Base-by-base conservation (phyloP, 2,329 filamentous ascomycete genomes). In the Colletotrichum tabaci region DNA sequence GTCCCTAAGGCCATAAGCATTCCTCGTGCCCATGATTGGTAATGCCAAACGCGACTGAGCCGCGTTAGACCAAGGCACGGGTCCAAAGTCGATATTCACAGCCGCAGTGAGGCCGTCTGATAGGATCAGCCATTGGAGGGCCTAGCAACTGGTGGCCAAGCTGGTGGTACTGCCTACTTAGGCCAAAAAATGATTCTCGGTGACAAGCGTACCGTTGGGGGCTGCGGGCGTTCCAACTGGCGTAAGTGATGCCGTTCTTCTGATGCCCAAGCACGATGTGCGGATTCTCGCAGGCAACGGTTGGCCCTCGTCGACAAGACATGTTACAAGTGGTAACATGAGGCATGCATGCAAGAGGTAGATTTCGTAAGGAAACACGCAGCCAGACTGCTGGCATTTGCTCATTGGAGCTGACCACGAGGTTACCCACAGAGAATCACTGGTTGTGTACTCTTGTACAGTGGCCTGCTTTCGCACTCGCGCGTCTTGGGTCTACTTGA, bases 31-130 rank as follows among this genome's bases (percentile, higher is more conserved):
- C 50, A 12, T 18, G n/a, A 57, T 53, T 71, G 64, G 57, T 47
- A 53, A 40, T 26, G 12, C 18, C n/a, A 13, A n/a, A 12, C 2
- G 30, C 30, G 16, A 6, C 44, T 47, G 57, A 69, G 65, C 47
- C 57, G 60, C 60, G 50, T 18, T 40, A 47, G 42, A 47, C 26
- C 46, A 40, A 38, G 26, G 15, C 35, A 26, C 23, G 21, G 44
- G 4, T 44, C 18, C 8, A 40, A 72, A 64, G 53, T 64, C 35
- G 55, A 72, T 52, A 55, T 64, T 63, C 66, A 72, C 53, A 64
- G 69, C 69, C 65, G 38, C 52, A 35, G 18, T 44, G 40, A 72
- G 40, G 66, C 69, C 65, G 38, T 69, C 42, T 44, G 18, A n/a
- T 35, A 23, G 26, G 47, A 21, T 44, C 60, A 49, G n/a, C 47